Evolutionary conservation across 305 asterid species (phyloP).

Genomic region (Solanum chacoense): DNA sequence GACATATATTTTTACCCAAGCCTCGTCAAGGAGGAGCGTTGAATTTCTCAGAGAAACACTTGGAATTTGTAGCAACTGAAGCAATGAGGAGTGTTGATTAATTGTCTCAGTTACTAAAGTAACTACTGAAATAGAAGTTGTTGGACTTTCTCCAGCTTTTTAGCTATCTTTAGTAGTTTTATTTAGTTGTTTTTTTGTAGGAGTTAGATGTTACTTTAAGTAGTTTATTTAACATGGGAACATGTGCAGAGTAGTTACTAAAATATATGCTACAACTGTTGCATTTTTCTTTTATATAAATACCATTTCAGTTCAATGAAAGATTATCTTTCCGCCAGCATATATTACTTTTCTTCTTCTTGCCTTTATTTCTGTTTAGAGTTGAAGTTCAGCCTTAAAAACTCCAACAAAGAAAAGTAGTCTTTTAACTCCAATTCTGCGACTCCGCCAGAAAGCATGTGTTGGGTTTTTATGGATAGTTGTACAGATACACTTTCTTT

Average conservation of each 20-base stretch:
- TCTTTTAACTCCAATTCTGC: no score
- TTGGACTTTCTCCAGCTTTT: not conserved
- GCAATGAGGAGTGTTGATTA: not conserved
- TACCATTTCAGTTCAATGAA: not conserved
- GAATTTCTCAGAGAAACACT: not conserved
- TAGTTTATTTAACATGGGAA: not conserved
- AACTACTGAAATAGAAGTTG: not conserved
- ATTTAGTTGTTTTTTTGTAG: not conserved
- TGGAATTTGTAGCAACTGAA: not conserved
- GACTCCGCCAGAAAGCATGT: no score
- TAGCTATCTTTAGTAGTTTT: not conserved
- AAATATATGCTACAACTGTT: not conserved
- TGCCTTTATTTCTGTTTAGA: no score
- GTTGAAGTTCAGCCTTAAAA: no score
- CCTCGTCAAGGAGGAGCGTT: not conserved
- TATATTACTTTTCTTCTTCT: no score
- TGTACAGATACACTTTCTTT: no score
- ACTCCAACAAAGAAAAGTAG: no score
- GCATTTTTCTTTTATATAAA: not conserved
- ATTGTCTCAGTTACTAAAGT: not conserved
- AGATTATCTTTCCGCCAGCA: not conserved
- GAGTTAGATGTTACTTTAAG: not conserved
- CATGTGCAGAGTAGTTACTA: no score
- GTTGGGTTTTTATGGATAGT: no score
- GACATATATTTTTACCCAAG: no score